These are phyloP conservation scores for Parastagonospora avenae DNA, from an alignment of 2,329 filamentous ascomycete genomes.

Conservation along the genomic window DNA sequence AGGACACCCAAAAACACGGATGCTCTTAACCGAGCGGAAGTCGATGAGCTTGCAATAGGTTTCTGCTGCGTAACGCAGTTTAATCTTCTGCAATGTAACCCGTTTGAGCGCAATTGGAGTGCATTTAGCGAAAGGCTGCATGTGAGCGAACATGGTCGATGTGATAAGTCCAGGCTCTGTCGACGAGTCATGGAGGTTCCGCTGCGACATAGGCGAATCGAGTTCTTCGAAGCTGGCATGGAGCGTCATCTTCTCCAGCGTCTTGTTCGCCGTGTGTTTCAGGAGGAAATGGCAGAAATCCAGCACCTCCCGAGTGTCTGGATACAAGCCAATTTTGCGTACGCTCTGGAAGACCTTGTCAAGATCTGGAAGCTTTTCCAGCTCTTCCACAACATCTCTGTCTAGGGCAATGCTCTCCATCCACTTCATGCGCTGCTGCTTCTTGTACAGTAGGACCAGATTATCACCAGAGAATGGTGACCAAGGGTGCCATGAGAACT, in stretches of 20 bases:
- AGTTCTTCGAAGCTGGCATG: slow-evolving; percentile 54
- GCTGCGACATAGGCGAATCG: slow-evolving; percentile 37
- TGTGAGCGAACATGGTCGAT: slow-evolving; percentile 52
- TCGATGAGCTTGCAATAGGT: slow-evolving; percentile 56
- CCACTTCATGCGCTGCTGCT: slow-evolving; percentile 56
- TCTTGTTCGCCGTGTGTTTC: slow-evolving; percentile 43
- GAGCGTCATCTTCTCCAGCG: slow-evolving; percentile 54
- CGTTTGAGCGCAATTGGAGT: slow-evolving; percentile 52
- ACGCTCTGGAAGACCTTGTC: slow-evolving; percentile 50
- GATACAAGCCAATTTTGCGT: slow-evolving; percentile 54
- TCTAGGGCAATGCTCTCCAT: slow-evolving; percentile 56
- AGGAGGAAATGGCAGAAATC: slow-evolving; percentile 52
- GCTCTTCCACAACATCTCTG: slow-evolving; percentile 46
- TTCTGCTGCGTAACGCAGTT: slow-evolving; percentile 53
- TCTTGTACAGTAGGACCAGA: slow-evolving; percentile 53
- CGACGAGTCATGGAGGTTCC: slow-evolving; percentile 55
- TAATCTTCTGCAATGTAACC: slow-evolving; percentile 53
- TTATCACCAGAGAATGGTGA: slow-evolving; percentile 55
- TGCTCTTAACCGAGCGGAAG: slow-evolving; percentile 50
- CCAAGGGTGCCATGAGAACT: slow-evolving; percentile 59
- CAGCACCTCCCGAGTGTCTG: slow-evolving; percentile 52
- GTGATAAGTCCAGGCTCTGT: slow-evolving; percentile 55
- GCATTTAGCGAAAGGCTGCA: slow-evolving; percentile 54
- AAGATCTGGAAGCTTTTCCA: slow-evolving; percentile 50
- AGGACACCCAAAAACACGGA: slow-evolving; percentile 52